Conservation (phyloP, 2,329 filamentous ascomycete genomes). For the Verticillium alfalfae region DNA sequence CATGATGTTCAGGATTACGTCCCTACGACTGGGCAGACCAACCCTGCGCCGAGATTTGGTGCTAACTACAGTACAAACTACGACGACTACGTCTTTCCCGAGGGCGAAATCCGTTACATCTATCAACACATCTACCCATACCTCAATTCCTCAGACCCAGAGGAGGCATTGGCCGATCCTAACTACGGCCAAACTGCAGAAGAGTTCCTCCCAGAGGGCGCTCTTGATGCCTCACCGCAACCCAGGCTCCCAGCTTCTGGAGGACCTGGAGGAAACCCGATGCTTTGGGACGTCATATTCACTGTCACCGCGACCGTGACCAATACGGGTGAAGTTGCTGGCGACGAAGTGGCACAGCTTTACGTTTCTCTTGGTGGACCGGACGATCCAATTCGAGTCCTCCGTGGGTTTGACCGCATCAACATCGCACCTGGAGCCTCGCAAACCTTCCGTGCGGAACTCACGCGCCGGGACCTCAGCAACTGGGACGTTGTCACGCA, state of each 20-base stretch:
- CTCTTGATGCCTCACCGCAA: constrained; percentile 51
- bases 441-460: constrained; percentile 57
- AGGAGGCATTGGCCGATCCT: constrained; percentile 50
- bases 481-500: constrained; percentile 80
- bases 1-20: constrained; percentile 44
- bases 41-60: constrained; percentile 58
- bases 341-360: constrained; percentile 70
- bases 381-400: constrained; percentile 58
- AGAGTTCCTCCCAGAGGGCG: constrained; percentile 55
- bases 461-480: constrained; percentile 77
- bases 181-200: constrained; percentile 54
- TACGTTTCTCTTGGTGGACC: constrained; percentile 79
- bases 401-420: constrained; percentile 79
- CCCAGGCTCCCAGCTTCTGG: constrained; percentile 44
- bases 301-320: constrained; percentile 61
- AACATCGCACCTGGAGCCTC: constrained; percentile 64
- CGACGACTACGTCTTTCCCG: constrained; percentile 64
- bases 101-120: constrained; percentile 42
- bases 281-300: constrained; percentile 65
- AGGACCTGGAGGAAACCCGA: constrained; percentile 57
- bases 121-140: constrained; percentile 64
- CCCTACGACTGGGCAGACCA: constrained; percentile 57
- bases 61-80: constrained; percentile 54
- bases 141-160: constrained; percentile 56
- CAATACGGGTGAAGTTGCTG: constrained; percentile 61